Conservation (phyloP, 2,329 filamentous ascomycete genomes). For the Ophiostoma perfectum region DNA sequence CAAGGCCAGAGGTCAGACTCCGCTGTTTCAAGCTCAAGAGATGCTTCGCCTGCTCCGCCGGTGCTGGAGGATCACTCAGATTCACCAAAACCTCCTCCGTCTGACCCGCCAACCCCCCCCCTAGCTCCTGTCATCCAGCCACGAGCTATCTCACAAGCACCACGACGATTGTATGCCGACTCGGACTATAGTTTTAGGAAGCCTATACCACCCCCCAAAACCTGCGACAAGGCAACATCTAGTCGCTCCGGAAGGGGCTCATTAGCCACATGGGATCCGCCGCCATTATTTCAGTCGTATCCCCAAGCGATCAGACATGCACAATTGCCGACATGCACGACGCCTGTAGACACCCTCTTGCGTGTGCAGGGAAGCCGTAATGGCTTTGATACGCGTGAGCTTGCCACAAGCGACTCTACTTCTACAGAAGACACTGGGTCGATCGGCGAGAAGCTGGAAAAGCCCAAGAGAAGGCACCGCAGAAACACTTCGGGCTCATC, state of each 20-base stretch:
- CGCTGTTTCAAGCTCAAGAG: neutral
- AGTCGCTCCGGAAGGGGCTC: slow-evolving; percentile 29
- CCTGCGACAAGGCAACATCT: slow-evolving; percentile 24
- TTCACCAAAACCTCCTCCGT: neutral
- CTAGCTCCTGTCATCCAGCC: no score
- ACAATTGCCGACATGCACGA: slow-evolving; percentile 59
- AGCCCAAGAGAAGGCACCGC: slow-evolving; percentile 36
- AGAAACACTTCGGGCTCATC: slow-evolving; percentile 39
- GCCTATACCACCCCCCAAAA: neutral
- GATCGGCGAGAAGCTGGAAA: neutral
- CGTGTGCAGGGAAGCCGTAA: slow-evolving; percentile 54
- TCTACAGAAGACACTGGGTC: neutral
- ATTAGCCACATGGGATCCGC: slow-evolving; percentile 55
- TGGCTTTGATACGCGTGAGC: slow-evolving; percentile 40
- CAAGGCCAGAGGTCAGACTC: neutral
- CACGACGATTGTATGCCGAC: neutral
- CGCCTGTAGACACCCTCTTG: slow-evolving; percentile 64
- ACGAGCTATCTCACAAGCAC: neutral
- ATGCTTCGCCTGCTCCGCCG: neutral
- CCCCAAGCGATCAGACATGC: slow-evolving; percentile 75
- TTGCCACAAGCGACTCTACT: neutral
- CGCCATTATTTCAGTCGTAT: slow-evolving; percentile 81
- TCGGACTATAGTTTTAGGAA: neutral
- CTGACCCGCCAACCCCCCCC: neutral
- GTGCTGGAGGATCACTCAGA: neutral